These are phyloP conservation scores for Naganishia liquefaciens DNA, from an alignment of 1,284 basidiomycete species.

Conservation along the genomic window DNA sequence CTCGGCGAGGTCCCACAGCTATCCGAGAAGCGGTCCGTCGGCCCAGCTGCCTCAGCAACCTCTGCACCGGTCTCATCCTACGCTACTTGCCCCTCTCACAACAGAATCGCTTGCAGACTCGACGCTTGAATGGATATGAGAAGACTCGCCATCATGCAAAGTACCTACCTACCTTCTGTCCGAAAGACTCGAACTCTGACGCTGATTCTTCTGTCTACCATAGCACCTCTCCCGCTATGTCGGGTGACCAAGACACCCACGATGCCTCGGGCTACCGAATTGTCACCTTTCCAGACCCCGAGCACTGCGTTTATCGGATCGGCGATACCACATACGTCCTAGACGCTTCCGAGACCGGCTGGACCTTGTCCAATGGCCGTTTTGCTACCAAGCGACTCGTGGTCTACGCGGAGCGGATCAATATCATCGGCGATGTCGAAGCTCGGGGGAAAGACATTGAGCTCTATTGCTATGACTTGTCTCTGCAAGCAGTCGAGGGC, in stretches of 20 bases:
- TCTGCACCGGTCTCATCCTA: no score
- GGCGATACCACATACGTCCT: neutral
- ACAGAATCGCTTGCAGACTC: no score
- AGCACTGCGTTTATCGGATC: neutral
- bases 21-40: no score
- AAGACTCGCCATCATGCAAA: no score
- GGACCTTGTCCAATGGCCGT: neutral
- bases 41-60: no score
- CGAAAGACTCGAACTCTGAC: no score
- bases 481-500: neutral
- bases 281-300: neutral
- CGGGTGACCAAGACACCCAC: neutral
- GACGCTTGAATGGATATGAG: no score
- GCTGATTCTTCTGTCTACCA: no score
- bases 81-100: no score
- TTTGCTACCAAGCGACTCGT: neutral
- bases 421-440: neutral
- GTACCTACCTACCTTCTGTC: no score
- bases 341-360: neutral
- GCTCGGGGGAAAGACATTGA: neutral
- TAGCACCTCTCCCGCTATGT: no score
- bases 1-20: no score
- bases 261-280: neutral
- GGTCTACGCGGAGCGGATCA: neutral
- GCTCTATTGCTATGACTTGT: neutral